A percentile compares a stretch with the other conserved stretches of the same genome.
Conservation (phyloP, 257 asterid species). For the Marsdenia floribunda region DNA sequence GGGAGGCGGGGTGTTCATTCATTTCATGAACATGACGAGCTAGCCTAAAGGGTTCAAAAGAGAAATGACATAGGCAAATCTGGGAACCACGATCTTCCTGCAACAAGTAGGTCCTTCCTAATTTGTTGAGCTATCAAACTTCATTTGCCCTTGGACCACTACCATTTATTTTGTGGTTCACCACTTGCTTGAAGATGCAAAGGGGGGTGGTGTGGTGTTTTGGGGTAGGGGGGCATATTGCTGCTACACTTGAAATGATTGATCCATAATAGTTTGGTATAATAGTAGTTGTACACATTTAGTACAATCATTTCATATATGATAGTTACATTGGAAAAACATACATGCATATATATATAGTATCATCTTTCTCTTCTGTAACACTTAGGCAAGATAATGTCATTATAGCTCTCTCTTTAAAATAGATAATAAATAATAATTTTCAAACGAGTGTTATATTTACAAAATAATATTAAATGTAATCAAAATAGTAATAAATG, state of each 20-base stretch:
- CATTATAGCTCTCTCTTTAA: too few relatives aligned
- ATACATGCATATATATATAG: too few relatives aligned
- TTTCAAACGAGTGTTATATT: too few relatives aligned
- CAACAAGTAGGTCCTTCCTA: neutral
- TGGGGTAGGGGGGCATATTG: neutral
- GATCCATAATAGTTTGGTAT: neutral
- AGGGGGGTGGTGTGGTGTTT: too few relatives aligned
- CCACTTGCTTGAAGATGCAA: neutral
- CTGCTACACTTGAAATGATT: neutral
- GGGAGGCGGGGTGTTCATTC: conserved; percentile 1
- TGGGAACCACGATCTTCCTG: conserved; percentile 7
- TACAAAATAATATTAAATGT: too few relatives aligned
- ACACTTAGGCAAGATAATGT: too few relatives aligned
- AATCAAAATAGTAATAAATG: too few relatives aligned
- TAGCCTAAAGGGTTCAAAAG: neutral
- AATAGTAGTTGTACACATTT: neutral
- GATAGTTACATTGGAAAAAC: too few relatives aligned
- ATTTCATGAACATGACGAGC: neutral
- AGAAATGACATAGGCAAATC: conserved; percentile 1
- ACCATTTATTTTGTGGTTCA: neutral
- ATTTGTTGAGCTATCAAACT: conserved; percentile 5
- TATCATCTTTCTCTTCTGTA: too few relatives aligned
- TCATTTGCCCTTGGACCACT: neutral
- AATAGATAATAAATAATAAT: too few relatives aligned
- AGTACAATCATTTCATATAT: neutral